Evolutionary conservation across 805 yeast genomes (phyloP), one percentile per base, ranked within the genome.

Genomic region (Yarrowia hollandica): DNA sequence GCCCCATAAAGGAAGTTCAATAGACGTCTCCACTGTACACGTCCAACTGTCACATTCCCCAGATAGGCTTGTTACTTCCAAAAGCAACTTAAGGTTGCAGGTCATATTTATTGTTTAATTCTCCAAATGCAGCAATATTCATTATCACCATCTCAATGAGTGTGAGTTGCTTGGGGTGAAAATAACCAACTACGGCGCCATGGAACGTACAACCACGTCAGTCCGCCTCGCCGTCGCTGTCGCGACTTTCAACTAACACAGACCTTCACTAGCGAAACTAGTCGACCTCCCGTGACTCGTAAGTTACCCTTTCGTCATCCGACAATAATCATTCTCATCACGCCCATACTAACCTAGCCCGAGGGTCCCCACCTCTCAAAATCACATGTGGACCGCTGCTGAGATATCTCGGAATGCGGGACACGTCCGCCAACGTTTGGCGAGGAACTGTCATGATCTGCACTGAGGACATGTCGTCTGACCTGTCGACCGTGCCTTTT

Each of bases 371-470:
- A 5, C 58, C 63, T 11, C 46, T 66, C 19, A 63, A 66, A 33
- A 66, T 66, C 37, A 63, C 61, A 52, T 66, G 68, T 39, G 98
- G 98, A 1, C 98, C 98, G 0, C 74, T 85, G 26, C 72, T 91
- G 50, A 76, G 94, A 60, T 79, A 85, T 48, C 73, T 82, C 61
- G 90, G 86, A 6, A 81, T 86, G 46, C 72, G 76, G 41, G 90
- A 87, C 63, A 48, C 15, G 22, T 16, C 38, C 7, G 46, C 73
- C 7, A 64, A 69, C 23, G 74, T 79, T 39, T 91, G 90, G 74
- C 71, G 90, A 23, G 97, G 86, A 3, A 75, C 88, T 1, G 74
- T 89, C 19, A 64, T 89, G 70, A 68, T 91, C 23, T 90, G 90
- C 2, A 74, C 83, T 16, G 77, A 79, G 62, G 82, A 79, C 62